Evolutionary conservation across 1,139 yeast species (phyloP).

Genomic region (Spencermartinsiella ligniputridi): DNA sequence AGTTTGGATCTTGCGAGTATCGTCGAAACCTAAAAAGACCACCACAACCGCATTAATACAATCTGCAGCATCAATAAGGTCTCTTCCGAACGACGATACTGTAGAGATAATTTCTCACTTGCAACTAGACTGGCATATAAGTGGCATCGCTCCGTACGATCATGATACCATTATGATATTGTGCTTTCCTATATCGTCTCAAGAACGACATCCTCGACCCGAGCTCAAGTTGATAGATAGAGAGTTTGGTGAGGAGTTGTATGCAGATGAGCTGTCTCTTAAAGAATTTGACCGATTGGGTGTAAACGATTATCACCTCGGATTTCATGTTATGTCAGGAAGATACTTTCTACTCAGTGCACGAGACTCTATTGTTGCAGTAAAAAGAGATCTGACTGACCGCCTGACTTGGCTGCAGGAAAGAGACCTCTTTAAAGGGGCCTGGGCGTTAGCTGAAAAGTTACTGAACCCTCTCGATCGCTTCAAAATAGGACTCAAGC

Average conservation of each 20-base stretch:
- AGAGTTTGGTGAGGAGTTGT: slow-evolving; percentile 65
- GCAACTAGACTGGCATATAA: slow-evolving; percentile 56
- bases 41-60: slow-evolving; percentile 13
- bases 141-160: slow-evolving; percentile 73
- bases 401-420: slow-evolving; percentile 68
- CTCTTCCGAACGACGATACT: slow-evolving; percentile 42
- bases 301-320: slow-evolving; percentile 70
- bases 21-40: slow-evolving; percentile 8
- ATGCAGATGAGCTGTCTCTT: slow-evolving; percentile 76
- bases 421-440: slow-evolving; percentile 51
- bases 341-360: slow-evolving; percentile 69
- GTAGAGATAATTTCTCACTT: slow-evolving; percentile 55
- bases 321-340: slow-evolving; percentile 13
- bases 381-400: slow-evolving; percentile 63
- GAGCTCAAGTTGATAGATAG: slow-evolving; percentile 69
- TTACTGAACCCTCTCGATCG: slow-evolving; percentile 50
- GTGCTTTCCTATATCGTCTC: slow-evolving; percentile 38
- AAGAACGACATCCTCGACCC: slow-evolving; percentile 40
- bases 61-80: slow-evolving; percentile 24
- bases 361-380: slow-evolving; percentile 73
- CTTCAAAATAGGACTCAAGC: slow-evolving; percentile 56
- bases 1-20: slow-evolving; percentile 66
- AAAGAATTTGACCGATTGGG: slow-evolving; percentile 59
- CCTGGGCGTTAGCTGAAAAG: slow-evolving; percentile 71
- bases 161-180: slow-evolving; percentile 28